These are phyloP conservation scores for Phytophthora citrophthora DNA, from an alignment of 352 stramenopile genomes.

Conservation along the genomic window DNA sequence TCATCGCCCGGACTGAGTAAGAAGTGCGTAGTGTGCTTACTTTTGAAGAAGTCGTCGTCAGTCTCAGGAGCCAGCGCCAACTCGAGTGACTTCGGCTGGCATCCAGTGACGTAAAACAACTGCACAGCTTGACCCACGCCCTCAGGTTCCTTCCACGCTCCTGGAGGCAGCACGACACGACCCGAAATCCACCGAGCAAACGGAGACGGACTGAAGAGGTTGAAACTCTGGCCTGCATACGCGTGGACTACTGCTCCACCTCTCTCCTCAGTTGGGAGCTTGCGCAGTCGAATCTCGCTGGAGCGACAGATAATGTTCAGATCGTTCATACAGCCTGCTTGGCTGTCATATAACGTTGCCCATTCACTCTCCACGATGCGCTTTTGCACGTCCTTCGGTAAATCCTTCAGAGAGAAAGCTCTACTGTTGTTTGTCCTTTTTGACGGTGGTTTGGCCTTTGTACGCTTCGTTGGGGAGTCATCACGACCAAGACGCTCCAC, in stretches of 20 bases:
- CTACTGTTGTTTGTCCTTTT: constrained; percentile 47
- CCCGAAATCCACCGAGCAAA: constrained; percentile 92
- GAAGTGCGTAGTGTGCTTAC: constrained; percentile 93
- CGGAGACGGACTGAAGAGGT: constrained; percentile 63
- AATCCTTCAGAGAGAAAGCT: constrained; percentile 42
- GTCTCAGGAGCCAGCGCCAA: constrained; percentile 71
- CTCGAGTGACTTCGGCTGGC: constrained; percentile 86
- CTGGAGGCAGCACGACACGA: constrained; percentile 90
- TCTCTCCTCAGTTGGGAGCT: constrained; percentile 61
- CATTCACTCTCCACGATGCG: constrained; percentile 72
- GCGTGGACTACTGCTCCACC: constrained; percentile 53
- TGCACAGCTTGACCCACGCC: constrained; percentile 93
- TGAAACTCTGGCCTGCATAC: constrained; percentile 90
- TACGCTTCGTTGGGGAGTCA: constrained; percentile 54
- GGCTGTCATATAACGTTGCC: constrained; percentile 73
- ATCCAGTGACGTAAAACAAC: constrained; percentile 94
- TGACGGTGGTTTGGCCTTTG: constrained; percentile 43
- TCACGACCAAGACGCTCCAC: constrained; percentile 70
- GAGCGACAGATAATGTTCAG: constrained; percentile 84
- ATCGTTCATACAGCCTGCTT: constrained; percentile 64
- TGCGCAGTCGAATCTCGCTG: constrained; percentile 75
- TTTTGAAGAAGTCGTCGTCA: constrained; percentile 88
- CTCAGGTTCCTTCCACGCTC: constrained; percentile 96
- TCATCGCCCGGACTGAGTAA: constrained; percentile 94
- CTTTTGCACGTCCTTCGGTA: constrained; percentile 64